Percentiles rank a stretch among this genome's conserved stretches.
phyloP scores from a whole-genome alignment of 306 rosid species.

The Malus sieversii region DNA sequence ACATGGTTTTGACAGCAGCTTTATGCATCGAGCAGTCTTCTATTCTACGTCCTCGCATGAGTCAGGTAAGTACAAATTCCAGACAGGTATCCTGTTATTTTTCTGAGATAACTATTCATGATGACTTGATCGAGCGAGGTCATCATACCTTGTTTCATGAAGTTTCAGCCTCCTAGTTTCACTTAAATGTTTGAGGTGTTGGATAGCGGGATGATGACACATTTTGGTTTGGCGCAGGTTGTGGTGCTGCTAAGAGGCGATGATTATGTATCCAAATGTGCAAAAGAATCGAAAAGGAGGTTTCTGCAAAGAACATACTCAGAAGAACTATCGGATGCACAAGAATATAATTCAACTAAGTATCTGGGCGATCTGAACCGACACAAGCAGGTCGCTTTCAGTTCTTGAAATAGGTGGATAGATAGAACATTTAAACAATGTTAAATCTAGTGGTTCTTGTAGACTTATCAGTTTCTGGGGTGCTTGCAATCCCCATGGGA shows the following conservation, averaged over 20 bases:
- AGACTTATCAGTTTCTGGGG: not conserved
- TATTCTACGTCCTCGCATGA: constrained; percentile 66
- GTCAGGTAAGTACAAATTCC: constrained; percentile 48
- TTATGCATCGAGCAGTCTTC: constrained; percentile 69
- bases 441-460: not conserved
- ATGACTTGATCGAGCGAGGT: too few relatives aligned
- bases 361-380: constrained; percentile 48
- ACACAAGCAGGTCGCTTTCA: constrained; percentile 47
- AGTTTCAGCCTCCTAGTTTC: not conserved
- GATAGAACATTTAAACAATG: not conserved
- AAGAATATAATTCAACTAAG: constrained; percentile 78
- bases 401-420: constrained; percentile 8
- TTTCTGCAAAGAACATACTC: constrained; percentile 60
- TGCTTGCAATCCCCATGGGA: constrained; percentile 13
- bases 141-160: not conserved
- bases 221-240: constrained; percentile 34
- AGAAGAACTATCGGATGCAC: constrained; percentile 67
- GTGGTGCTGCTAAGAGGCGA: constrained; percentile 58
- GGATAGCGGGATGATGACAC: not conserved
- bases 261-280: constrained; percentile 14
- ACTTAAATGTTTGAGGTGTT: not conserved
- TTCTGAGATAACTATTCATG: not conserved
- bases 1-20: constrained; percentile 65
- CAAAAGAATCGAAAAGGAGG: constrained; percentile 13
- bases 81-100: not conserved